These are phyloP conservation scores for Pythium biforme DNA, from an alignment of 352 stramenopile species.

Conservation along the genomic window DNA sequence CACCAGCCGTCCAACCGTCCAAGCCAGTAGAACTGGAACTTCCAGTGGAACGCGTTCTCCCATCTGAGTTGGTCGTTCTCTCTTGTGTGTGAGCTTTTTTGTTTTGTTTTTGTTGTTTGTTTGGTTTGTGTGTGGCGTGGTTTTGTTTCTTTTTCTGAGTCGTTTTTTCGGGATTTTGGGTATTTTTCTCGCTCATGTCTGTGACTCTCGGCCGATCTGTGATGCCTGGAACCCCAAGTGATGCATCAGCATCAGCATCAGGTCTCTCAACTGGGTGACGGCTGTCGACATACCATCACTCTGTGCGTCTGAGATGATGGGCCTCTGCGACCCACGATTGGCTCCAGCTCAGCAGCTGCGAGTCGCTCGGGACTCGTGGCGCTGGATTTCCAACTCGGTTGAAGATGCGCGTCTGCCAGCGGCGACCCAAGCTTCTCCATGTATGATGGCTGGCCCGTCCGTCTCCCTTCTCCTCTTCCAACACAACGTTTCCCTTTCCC, in stretches of 20 bases:
- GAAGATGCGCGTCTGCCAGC: neutral
- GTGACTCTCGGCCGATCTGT: neutral
- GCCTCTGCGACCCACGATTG: constrained; percentile 4
- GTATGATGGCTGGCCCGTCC: constrained; percentile 10
- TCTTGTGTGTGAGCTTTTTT: too few species aligned
- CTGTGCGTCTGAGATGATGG: constrained; percentile 9
- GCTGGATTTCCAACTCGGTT: neutral
- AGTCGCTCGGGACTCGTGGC: neutral
- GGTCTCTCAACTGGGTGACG: neutral
- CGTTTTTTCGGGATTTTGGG: too few species aligned
- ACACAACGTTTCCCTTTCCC: too few species aligned
- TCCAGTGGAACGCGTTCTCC: too few species aligned
- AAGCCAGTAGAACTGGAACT: too few species aligned
- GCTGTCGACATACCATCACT: constrained; percentile 13
- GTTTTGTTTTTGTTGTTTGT: too few species aligned
- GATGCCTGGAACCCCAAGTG: neutral
- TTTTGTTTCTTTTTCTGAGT: too few species aligned
- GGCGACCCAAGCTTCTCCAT: neutral
- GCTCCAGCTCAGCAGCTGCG: constrained; percentile 1
- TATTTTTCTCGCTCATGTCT: too few species aligned
- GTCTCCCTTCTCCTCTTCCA: neutral
- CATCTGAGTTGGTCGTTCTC: too few species aligned
- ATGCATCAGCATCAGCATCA: neutral
- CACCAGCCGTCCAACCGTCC: too few species aligned
- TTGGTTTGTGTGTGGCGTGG: too few species aligned